phyloP scores from a whole-genome alignment of 2,329 filamentous ascomycete genomes.

The Triangularia verruculosa region DNA sequence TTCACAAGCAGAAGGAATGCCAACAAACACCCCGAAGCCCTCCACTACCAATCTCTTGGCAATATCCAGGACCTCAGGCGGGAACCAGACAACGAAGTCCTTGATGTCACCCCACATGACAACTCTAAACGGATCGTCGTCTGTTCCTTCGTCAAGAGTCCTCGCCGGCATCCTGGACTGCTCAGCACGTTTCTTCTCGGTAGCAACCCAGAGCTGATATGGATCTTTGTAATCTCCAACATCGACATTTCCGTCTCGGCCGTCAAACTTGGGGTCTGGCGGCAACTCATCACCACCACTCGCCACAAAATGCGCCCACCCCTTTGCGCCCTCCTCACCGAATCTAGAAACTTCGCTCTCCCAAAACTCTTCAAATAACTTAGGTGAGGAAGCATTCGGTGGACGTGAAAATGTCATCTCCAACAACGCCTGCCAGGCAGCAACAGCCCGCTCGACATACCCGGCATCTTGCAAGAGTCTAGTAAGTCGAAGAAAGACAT shows the following conservation, averaged over 20 bases:
- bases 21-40: slow-evolving; percentile 67
- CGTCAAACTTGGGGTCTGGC: slow-evolving; percentile 37
- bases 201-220: slow-evolving; percentile 40
- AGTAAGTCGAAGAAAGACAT: slow-evolving; percentile 73
- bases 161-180: slow-evolving; percentile 63
- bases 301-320: slow-evolving; percentile 61
- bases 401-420: slow-evolving; percentile 68
- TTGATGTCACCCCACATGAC: slow-evolving; percentile 76
- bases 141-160: slow-evolving; percentile 68
- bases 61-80: slow-evolving; percentile 33
- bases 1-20: slow-evolving; percentile 51
- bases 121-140: slow-evolving; percentile 80
- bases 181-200: slow-evolving; percentile 51
- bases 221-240: slow-evolving; percentile 45
- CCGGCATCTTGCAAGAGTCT: slow-evolving; percentile 73
- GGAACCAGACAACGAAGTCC: slow-evolving; percentile 56
- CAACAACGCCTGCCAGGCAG: slow-evolving; percentile 77
- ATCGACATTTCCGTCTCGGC: slow-evolving; percentile 21
- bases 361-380: slow-evolving; percentile 73
- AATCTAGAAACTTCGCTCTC: slow-evolving; percentile 77
- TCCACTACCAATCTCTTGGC: slow-evolving; percentile 56
- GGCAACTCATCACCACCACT: slow-evolving; percentile 36
- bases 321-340: slow-evolving; percentile 68
- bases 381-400: slow-evolving; percentile 27
- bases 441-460: slow-evolving; percentile 72